These are phyloP conservation scores for Scleroderma bovista DNA, from an alignment of 768 basidiomycete species.

Conservation along the genomic window DNA sequence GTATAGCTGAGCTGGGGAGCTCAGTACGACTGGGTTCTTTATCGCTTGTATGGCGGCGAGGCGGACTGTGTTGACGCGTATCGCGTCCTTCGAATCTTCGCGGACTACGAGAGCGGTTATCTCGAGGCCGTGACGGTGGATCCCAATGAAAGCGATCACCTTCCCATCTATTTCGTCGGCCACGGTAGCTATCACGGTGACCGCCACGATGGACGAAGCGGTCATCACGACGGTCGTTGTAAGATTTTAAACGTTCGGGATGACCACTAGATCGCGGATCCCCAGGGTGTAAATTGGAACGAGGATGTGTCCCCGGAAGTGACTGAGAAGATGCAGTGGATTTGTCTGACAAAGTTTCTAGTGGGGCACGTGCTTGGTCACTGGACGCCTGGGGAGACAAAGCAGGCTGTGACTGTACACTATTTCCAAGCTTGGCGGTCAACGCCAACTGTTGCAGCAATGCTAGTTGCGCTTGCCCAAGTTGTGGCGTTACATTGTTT, in stretches of 20 bases:
- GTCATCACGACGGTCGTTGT: conserved; percentile 47
- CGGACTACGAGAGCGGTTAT: conserved; percentile 74
- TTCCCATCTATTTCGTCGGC: conserved; percentile 60
- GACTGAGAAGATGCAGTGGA: conserved; percentile 5
- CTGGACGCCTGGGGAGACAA: conserved; percentile 23
- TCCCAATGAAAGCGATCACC: conserved; percentile 38
- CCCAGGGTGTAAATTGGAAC: conserved; percentile 25
- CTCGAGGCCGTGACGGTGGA: conserved; percentile 39
- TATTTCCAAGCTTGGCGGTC: conserved; percentile 42
- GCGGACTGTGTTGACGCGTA: conserved; percentile 55
- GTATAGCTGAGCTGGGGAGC: conserved; percentile 18
- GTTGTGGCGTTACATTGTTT: conserved; percentile 42
- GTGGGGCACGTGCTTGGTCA: background rate
- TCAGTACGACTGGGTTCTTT: conserved; percentile 23
- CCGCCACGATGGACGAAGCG: conserved; percentile 47
- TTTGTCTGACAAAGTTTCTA: conserved; percentile 17
- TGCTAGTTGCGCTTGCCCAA: conserved; percentile 57
- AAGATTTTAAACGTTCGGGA: conserved; percentile 41
- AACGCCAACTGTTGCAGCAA: conserved; percentile 74
- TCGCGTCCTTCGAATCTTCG: conserved; percentile 50
- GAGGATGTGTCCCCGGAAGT: background rate
- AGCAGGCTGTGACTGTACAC: conserved; percentile 19
- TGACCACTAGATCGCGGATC: conserved; percentile 34
- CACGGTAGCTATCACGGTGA: conserved; percentile 48
- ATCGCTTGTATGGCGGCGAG: conserved; percentile 39